phyloP scores from a whole-genome alignment of 1,284 basidiomycete species.

The Apiotrichum domesticum region DNA sequence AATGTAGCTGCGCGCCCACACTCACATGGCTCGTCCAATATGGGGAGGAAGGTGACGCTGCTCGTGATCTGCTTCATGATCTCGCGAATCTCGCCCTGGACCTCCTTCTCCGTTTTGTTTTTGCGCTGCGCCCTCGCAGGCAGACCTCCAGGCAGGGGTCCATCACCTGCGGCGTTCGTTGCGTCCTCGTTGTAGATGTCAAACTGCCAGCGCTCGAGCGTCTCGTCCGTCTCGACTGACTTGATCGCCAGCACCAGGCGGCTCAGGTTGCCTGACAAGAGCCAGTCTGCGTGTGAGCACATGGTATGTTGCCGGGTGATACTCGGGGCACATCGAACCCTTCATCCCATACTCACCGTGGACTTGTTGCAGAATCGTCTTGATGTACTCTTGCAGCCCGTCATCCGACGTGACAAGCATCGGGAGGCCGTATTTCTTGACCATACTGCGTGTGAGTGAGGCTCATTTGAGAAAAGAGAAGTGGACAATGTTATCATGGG shows the following conservation, averaged over 20 bases:
- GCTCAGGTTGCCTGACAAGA: conserved; percentile 79
- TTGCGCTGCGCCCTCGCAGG: conserved; percentile 28
- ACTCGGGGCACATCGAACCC: too few relatives aligned
- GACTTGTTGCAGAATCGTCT: conserved; percentile 84
- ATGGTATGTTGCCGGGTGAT: not conserved
- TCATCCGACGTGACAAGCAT: conserved; percentile 92
- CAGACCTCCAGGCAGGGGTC: conserved; percentile 3
- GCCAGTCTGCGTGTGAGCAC: conserved; percentile 62
- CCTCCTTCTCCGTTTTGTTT: conserved; percentile 70
- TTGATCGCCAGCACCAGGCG: conserved; percentile 94
- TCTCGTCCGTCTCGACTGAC: conserved; percentile 82
- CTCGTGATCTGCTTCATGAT: conserved; percentile 99
- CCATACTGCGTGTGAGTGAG: conserved; percentile 61
- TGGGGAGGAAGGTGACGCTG: conserved; percentile 89
- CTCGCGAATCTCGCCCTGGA: conserved; percentile 93
- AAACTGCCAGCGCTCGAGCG: conserved; percentile 97
- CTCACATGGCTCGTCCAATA: conserved; percentile 87
- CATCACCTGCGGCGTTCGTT: conserved; percentile 5
- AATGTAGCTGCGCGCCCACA: too few relatives aligned
- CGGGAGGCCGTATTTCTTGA: conserved; percentile 96
- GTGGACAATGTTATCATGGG: too few relatives aligned
- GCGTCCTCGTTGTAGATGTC: conserved; percentile 70
- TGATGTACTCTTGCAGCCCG: conserved; percentile 83
- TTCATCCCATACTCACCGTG: conserved; percentile 58
- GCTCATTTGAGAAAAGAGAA: not conserved